phyloP scores from a whole-genome alignment of 345 rosid species.

The Corchorus capsularis region DNA sequence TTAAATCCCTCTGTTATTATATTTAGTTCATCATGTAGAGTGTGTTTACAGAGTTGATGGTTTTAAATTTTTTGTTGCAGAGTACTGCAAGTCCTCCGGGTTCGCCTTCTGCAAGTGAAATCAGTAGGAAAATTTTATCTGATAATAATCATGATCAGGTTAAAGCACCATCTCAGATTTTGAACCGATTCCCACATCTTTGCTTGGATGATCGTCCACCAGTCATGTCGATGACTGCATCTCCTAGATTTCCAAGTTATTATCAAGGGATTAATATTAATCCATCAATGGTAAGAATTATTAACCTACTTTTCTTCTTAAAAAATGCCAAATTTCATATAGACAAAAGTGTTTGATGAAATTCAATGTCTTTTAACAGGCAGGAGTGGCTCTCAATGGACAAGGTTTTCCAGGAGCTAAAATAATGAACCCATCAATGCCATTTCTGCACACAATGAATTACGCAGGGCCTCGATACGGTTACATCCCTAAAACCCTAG shows the following conservation, averaged over 20 bases:
- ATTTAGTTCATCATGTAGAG: background rate
- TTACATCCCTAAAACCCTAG: background rate
- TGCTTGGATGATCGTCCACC: slow-evolving; percentile 18
- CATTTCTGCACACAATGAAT: background rate
- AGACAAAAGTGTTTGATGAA: background rate
- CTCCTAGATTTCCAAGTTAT: background rate
- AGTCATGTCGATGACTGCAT: background rate
- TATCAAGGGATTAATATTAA: background rate
- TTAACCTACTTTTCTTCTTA: background rate
- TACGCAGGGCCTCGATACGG: background rate
- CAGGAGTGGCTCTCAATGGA: background rate
- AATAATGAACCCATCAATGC: background rate
- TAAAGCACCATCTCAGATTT: slow-evolving; percentile 6
- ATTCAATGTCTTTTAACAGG: background rate
- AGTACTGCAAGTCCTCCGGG: background rate
- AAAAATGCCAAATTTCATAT: background rate
- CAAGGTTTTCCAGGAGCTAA: background rate
- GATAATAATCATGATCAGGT: no score
- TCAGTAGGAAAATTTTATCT: background rate
- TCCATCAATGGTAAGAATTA: slow-evolving; percentile 9
- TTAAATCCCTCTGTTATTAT: no score
- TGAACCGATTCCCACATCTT: slow-evolving; percentile 22
- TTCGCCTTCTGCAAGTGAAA: background rate
- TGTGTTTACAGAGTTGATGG: background rate
- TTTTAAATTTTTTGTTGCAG: background rate